Evolutionary conservation across 352 stramenopile genomes (phyloP), one percentile per base, ranked within the genome.

Genomic region (Lagenidium giganteum): DNA sequence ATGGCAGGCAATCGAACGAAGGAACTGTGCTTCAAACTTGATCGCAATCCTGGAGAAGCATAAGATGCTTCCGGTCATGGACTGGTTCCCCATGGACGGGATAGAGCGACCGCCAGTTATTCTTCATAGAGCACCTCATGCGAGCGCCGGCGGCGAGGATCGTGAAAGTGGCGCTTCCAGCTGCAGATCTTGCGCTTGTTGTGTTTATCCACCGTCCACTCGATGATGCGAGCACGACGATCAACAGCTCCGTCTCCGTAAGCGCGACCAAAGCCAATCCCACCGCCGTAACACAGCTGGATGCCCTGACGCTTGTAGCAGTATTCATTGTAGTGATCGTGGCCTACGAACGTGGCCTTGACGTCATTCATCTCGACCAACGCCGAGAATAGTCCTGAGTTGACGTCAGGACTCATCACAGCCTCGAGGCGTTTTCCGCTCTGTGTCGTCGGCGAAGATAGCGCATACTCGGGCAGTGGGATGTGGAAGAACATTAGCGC

Each of bases 291-390:
- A 43, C 64, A 79, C 9, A 79, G 43, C 27, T 72, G 57, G 16
- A 80, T 41, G 14, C 61, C 51, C 3, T 64, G 22, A 14, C 61
- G 51, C 4, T 47, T 33, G 37, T 54, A 68, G 24, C 64, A 75
- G 30, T 69, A 79, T 33, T 79, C 67, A 23, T 79, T 79, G 11
- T 70, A 4, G 20, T 80, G 67, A 51, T 80, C 64, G 44, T 80
- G 67, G 2, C 64, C 61, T 5, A 75, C 64, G 26, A 80, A 80
- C 2, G 42, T 49, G 4, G 64, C 67, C 32, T 80, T 80, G 17
- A 80, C 61, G 25, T 80, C 64, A 20, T 71, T 69, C 51, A 67
- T 44, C 22, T 71, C 46, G 4, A 61, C 53, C 33, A 80, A 27
- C 5, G 67, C 62, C 4, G 61, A 64, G 17, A 76, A 30, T 11